Conservation (phyloP, 2,329 filamentous ascomycete genomes). For the Colletotrichum filicis region DNA sequence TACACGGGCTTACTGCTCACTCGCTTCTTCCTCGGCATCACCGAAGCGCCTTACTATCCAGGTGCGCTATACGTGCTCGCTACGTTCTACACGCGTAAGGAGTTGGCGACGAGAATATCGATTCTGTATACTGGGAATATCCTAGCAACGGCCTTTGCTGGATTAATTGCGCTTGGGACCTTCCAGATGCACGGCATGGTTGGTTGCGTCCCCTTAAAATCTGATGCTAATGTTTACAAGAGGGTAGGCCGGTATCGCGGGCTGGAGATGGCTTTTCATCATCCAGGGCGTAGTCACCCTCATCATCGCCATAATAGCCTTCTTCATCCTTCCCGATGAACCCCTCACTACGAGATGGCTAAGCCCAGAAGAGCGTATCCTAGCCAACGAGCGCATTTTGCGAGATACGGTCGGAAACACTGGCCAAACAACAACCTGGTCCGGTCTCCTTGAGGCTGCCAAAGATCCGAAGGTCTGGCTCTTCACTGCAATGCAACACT, state of each 20-base stretch:
- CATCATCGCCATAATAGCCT: constrained; percentile 22
- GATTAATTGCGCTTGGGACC: constrained; percentile 41
- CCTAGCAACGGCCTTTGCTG: constrained; percentile 42
- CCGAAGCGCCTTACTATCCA: constrained; percentile 45
- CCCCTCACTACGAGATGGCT: constrained; percentile 51
- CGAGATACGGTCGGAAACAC: constrained; percentile 41
- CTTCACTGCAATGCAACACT: constrained; percentile 58
- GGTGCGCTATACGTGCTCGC: constrained; percentile 41
- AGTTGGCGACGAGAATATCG: constrained; percentile 41
- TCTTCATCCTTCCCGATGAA: constrained; percentile 39
- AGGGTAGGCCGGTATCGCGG: constrained; percentile 44
- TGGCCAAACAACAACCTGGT: constrained; percentile 43
- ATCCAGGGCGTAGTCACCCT: constrained; percentile 68
- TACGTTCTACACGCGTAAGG: constrained; percentile 45
- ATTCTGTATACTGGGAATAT: constrained; percentile 43
- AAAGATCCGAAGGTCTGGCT: constrained; percentile 57
- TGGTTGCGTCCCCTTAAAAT: too few relatives aligned
- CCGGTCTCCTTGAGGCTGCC: constrained; percentile 53
- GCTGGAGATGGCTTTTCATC: constrained; percentile 89
- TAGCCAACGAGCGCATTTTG: constrained; percentile 53
- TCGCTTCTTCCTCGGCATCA: constrained; percentile 41
- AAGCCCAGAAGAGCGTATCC: constrained; percentile 48
- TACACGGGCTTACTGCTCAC: constrained; percentile 41
- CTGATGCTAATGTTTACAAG: too few relatives aligned
- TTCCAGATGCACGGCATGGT: constrained; percentile 42